Evolutionary conservation across 257 asterid species (phyloP).

Genomic region (Ajuga chamaepitys): DNA sequence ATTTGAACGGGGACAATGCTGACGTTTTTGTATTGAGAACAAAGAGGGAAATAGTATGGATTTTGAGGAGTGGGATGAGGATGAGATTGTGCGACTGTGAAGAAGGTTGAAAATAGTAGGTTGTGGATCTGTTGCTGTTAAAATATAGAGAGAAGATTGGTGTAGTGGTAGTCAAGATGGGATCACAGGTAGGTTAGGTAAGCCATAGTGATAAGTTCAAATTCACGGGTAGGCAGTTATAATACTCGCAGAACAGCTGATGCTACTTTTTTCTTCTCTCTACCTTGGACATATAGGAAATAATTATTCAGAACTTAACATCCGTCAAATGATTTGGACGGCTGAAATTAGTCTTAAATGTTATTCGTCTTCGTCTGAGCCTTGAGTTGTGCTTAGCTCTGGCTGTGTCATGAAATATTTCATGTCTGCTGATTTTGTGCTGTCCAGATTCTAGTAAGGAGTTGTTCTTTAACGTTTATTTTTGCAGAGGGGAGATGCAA

Average conservation of each 20-base stretch:
- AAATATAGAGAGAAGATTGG: not conserved
- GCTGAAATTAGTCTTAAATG: not conserved
- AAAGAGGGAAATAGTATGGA: not conserved
- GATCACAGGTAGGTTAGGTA: not conserved
- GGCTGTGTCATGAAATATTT: not conserved
- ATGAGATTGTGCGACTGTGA: not conserved
- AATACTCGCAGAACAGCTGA: not conserved
- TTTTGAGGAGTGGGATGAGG: not conserved
- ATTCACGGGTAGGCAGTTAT: not conserved
- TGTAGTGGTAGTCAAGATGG: not conserved
- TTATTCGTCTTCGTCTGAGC: conserved; percentile 8
- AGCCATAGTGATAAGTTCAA: not conserved
- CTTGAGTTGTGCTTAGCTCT: conserved; percentile 3
- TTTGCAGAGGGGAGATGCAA: conserved; percentile 82
- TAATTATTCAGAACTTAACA: not conserved
- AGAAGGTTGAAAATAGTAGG: not conserved
- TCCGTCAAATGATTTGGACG: not conserved
- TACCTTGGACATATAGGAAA: not conserved
- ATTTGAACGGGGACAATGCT: not conserved
- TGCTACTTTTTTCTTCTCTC: not conserved
- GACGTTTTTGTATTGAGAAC: not conserved
- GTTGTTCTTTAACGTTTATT: conserved; percentile 3
- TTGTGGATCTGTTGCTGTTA: not conserved
- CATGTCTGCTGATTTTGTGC: not conserved
- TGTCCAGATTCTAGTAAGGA: not conserved